Base-by-base conservation (phyloP, 768 basidiomycete genomes). In the Russula brevipes region DNA sequence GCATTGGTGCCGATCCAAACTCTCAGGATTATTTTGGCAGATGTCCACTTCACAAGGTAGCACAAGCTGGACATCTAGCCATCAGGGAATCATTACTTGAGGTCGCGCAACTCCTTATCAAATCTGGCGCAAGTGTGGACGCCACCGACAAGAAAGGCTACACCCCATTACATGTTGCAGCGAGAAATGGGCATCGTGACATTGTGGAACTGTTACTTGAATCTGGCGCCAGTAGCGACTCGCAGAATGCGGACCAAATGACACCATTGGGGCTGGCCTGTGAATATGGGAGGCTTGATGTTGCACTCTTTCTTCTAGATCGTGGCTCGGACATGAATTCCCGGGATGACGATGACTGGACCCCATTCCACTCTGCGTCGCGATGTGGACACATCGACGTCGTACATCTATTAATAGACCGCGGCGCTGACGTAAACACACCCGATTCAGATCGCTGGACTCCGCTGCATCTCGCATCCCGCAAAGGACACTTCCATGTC, bases 161-260 rank as follows among this genome's bases (percentile, higher is more conserved):
- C 2, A 46, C 58, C 5, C 51, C 63, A 3, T 39, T 64, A 17
- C 54, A 64, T 17, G 5, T 47, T 12, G 63, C 52, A 5, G 57
- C 57, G 14, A 44, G 30, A 16, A 49, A 47, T 24, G 54, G 57
- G 33, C 30, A 59, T n/a, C 56, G 56, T 9, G 50, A 51, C 8
- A 35, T 51, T n/a, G 16, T 4, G 8, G 31, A 51, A 35, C 33
- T 35, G 8, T 8, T 51, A 35, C 50, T 51, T 35, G 50, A 5
- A 8, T 51, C 17, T n/a, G 14, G 8, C 14, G 31, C 50, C 33
- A 51, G 33, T 33, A 14, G 16, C 31, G 31, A 51, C 35, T 14
- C 8, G 16, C 16, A 6, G 16, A n/a, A 51, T 35, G 4, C 3
- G 16, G 2, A 0, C 1, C 31, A n/a, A 35, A 1, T 2, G 6